A percentile compares a stretch with the other conserved stretches of the same genome.
phyloP scores from a whole-genome alignment of 306 rosid species.

The Quercus alba region DNA sequence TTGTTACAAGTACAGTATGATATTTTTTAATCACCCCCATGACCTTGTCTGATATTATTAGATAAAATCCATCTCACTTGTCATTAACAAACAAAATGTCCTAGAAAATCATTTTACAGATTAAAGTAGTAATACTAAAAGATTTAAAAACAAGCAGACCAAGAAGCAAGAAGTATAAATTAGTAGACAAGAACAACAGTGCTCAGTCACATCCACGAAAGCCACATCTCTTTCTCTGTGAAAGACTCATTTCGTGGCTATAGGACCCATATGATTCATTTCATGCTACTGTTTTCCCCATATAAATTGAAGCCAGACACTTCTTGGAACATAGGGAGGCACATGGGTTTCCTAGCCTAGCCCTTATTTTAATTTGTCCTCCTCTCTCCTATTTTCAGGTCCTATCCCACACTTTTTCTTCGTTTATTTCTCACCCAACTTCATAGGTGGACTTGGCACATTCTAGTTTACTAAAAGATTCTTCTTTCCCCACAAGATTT shows the following conservation, averaged over 20 bases:
- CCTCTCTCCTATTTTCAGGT: neutral
- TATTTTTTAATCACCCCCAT: neutral
- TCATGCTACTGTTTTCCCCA: neutral
- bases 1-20: neutral
- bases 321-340: neutral
- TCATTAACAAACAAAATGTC: neutral
- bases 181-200: neutral
- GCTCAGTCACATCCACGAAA: neutral
- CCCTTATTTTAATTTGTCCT: neutral
- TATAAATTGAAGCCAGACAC: neutral
- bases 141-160: neutral
- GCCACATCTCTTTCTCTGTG: neutral
- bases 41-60: neutral
- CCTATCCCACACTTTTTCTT: neutral
- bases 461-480: neutral
- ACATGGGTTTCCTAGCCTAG: neutral
- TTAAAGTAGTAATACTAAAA: neutral
- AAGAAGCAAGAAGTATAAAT: neutral
- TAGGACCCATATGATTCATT: neutral
- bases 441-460: neutral
- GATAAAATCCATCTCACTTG: neutral
- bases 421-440: neutral
- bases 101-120: neutral
- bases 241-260: neutral
- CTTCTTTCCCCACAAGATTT: neutral